Base-by-base conservation (phyloP, 2,329 filamentous ascomycete genomes). In the Claviceps sp. region DNA sequence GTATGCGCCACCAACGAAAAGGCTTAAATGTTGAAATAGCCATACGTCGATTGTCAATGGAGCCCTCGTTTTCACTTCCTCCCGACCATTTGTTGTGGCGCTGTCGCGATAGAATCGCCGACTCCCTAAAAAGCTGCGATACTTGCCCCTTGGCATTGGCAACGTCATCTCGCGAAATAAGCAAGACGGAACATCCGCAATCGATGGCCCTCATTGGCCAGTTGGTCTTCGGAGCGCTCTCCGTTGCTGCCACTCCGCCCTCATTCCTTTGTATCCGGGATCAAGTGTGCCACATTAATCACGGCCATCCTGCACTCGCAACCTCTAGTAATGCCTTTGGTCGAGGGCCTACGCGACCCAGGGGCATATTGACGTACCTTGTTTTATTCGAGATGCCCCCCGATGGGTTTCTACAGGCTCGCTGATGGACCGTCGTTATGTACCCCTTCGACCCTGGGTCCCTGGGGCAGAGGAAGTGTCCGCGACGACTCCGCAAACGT, bases 391-490 rank as follows among this genome's bases (percentile, higher is more conserved):
- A 7, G 8, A 24, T 24, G n/a, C n/a, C 10, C 34, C 7, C 5
- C 10, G 17, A 14, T 30, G 22, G 11, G 14, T 17, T 10, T 5
- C 6, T 11, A 14, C 5, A 43, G n/a, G n/a, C 24, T 19, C 34
- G 17, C 26, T 47, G 24, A 53, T 53, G 51, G 51, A 53, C 13
- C 51, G 51, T 3, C 51, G 37, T n/a, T 53, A 53, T 26, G 47
- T 50, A n/a, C 47, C 47, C 8, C 38, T 53, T 14, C 41, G 51
- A 8, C 51, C 46, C 5, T 46, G 34, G 47, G 47, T 42, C 24
- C 44, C 51, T 7, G 26, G 26, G n/a, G 43, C 41, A 11, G 34
- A 37, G 17, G 41, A 19, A 22, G 10, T 22, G 4, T 37, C 22
- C 14, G 6, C 37, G 11, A 5, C 16, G 22, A n/a, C 34, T 16